Evolutionary conservation across 805 yeast species (phyloP), one percentile per base, ranked within the genome.

Genomic region (Lachancea thermotolerans): DNA sequence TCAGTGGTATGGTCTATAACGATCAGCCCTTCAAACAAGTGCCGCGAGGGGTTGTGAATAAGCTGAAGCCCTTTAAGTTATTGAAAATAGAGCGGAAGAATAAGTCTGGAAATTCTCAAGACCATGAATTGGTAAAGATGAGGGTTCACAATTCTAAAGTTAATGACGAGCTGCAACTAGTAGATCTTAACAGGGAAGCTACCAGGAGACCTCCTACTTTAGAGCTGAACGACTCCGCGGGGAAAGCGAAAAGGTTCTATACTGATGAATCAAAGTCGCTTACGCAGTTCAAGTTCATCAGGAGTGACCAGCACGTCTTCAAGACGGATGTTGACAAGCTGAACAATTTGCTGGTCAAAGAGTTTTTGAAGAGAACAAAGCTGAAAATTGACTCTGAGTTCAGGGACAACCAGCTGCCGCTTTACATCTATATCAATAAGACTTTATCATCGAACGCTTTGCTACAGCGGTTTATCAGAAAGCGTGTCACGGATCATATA

Each of bases 21-120:
- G 67, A 66, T 42, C 54, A 59, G 15, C 49, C 66, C 4, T 62
- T 66, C 50, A 57, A 59, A 46, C 52, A 57, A 29, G 60, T 71
- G 1, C 75, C 76, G 2, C 61, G 62, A 42, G 54, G 57, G 12
- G 59, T 69, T 7, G 69, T 71, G 0, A 53, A 55, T 11, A 57
- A 57, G 28, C 49, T 71, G 32, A 65, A 61, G 21, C 72, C 74
- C 0, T 70, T 66, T 49, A 56, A 54, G 44, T 44, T 64, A 37
- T 48, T 78, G 87, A 70, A 74, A 80, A 66, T 77, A 78, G 68
- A 86, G 79, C 74, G 82, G 81, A 91, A 84, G 81, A 74, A 78
- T 81, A 64, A 91, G 81, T 66, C 83, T 80, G 72, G 74, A 77
- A 63, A 75, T 81, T 68, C 80, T 81, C 77, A 77, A 85, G 15